Evolutionary conservation across 768 basidiomycete species (phyloP).

Genomic region (Tulasnella sp.): DNA sequence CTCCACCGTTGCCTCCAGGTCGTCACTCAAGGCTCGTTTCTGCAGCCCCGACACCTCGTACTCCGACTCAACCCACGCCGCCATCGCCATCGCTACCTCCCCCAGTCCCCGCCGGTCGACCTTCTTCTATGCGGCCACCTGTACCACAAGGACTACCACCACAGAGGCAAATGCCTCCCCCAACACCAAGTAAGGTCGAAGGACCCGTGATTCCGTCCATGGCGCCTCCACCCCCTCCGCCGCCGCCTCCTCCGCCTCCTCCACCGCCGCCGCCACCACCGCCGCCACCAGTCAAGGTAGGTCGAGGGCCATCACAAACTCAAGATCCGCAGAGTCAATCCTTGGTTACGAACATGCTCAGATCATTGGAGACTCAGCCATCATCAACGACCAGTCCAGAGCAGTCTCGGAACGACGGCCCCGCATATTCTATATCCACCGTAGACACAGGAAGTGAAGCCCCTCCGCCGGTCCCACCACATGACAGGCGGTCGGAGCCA

Average conservation of each 20-base stretch:
- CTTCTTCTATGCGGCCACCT: constrained; percentile 22
- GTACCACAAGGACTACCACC: constrained; percentile 26
- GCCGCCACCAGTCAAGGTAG: neutral
- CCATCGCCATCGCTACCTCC: constrained; percentile 40
- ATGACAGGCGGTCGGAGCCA: constrained; percentile 31
- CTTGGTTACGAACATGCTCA: neutral
- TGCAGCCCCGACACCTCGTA: neutral
- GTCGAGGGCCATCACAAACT: too few species aligned
- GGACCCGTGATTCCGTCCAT: constrained; percentile 10
- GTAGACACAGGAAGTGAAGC: neutral
- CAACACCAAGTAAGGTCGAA: constrained; percentile 17
- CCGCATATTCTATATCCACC: neutral
- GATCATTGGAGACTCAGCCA: neutral
- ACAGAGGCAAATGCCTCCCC: constrained; percentile 30
- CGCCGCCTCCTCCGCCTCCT: constrained; percentile 6
- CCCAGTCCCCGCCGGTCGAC: constrained; percentile 25
- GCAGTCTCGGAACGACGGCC: too few species aligned
- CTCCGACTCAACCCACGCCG: neutral
- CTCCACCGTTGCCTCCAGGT: constrained; percentile 18
- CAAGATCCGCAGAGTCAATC: neutral
- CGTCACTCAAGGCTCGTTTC: neutral
- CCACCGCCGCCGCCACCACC: constrained; percentile 11
- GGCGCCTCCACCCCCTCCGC: constrained; percentile 22
- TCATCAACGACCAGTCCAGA: neutral
- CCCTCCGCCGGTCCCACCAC: constrained; percentile 12